These are phyloP conservation scores for Nakazawaea ishiwadae DNA, from an alignment of 805 yeast genomes.

Conservation along the genomic window DNA sequence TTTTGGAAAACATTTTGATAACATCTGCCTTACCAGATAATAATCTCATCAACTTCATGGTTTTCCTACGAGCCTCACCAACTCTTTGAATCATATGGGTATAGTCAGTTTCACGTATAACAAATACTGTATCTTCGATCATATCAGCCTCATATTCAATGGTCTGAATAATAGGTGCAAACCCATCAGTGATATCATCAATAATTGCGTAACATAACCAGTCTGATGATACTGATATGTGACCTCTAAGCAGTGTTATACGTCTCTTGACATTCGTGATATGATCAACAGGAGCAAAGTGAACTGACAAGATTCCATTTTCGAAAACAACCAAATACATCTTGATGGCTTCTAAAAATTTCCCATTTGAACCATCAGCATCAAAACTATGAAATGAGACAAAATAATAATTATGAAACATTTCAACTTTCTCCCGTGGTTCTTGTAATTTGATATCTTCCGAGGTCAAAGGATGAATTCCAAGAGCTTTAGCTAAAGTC, in stretches of 20 bases:
- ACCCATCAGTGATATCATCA: conserved; percentile 82
- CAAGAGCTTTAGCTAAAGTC: conserved; percentile 86
- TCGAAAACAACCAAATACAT: conserved; percentile 70
- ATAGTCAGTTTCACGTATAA: conserved; percentile 70
- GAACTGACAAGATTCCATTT: conserved; percentile 64
- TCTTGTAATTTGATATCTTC: conserved; percentile 97
- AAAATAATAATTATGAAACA: conserved; percentile 84
- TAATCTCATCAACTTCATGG: conserved; percentile 87
- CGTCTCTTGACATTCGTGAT: conserved; percentile 77
- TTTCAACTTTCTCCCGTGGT: conserved; percentile 93
- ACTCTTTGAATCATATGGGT: conserved; percentile 73
- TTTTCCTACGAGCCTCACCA: conserved; percentile 85
- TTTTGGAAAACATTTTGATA: conserved; percentile 89
- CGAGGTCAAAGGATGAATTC: conserved; percentile 95
- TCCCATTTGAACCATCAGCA: conserved; percentile 74
- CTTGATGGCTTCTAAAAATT: conserved; percentile 75
- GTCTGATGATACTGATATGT: conserved; percentile 72
- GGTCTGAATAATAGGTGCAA: conserved; percentile 74
- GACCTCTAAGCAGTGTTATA: conserved; percentile 72
- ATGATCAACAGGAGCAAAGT: conserved; percentile 62
- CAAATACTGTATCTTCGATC: conserved; percentile 81
- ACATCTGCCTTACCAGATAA: conserved; percentile 95
- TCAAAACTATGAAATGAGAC: conserved; percentile 97
- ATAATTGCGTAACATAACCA: conserved; percentile 81
- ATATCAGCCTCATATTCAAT: conserved; percentile 80